A percentile compares a stretch with the other conserved stretches of the same genome.
Evolutionary conservation across 331 rosid species (phyloP).

Genomic region (Quercus lobata): DNA sequence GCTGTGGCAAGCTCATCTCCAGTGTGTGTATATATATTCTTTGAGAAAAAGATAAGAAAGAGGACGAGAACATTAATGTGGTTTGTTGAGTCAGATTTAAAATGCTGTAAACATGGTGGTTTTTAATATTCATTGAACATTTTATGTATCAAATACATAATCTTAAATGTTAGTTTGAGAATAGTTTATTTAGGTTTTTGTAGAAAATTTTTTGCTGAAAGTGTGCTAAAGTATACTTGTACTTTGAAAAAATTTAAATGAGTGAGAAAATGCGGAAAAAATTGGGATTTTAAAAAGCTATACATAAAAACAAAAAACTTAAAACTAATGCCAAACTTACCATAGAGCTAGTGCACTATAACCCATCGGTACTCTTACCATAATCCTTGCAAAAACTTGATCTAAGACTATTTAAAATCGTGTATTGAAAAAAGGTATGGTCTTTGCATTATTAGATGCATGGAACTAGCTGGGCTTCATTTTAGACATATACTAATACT

Average conservation of each 20-base stretch:
- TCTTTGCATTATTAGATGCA: too few relatives aligned
- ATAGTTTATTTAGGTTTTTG: too few relatives aligned
- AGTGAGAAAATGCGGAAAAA: too few relatives aligned
- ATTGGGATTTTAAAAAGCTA: rapidly evolving
- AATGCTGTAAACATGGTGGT: neutral
- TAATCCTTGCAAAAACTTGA: neutral
- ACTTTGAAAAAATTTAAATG: too few relatives aligned
- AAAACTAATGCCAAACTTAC: too few relatives aligned
- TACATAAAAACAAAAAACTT: too few relatives aligned
- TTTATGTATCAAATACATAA: neutral
- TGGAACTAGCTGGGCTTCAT: too few relatives aligned
- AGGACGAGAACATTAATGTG: neutral
- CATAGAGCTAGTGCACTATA: neutral
- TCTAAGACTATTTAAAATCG: neutral
- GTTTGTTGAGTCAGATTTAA: neutral
- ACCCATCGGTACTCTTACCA: neutral
- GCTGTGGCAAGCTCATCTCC: neutral
- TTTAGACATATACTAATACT: too few relatives aligned
- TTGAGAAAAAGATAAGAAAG: neutral
- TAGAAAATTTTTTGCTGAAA: too few relatives aligned
- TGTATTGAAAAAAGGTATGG: too few relatives aligned
- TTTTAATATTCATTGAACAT: neutral
- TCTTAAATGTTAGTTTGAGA: too few relatives aligned
- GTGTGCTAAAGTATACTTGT: too few relatives aligned
- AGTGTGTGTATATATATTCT: neutral